Evolutionary conservation across 1,284 basidiomycete genomes (phyloP).

Genomic region (Sanghuangporus sanghuang): DNA sequence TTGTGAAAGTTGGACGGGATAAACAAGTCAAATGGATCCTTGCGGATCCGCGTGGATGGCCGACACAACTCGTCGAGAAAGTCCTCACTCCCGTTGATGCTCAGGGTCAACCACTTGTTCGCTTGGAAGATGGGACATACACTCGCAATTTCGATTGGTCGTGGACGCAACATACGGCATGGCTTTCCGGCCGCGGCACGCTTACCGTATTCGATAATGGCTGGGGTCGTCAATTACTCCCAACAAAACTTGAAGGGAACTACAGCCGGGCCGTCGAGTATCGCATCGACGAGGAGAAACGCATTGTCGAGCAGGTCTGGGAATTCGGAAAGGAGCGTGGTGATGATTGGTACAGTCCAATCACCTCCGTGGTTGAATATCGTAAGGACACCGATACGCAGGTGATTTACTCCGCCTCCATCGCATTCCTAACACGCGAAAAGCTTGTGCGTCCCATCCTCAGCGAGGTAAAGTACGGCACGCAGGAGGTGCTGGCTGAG

Average conservation of each 20-base stretch:
- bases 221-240: not conserved
- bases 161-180: slow-evolving; percentile 7
- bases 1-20: not conserved
- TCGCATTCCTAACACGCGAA: not conserved
- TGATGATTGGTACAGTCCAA: slow-evolving; percentile 6
- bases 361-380: slow-evolving; percentile 7
- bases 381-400: slow-evolving; percentile 6
- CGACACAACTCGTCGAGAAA: not conserved
- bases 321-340: slow-evolving; percentile 4
- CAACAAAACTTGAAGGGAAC: slow-evolving; percentile 4
- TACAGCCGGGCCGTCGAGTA: slow-evolving; percentile 5
- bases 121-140: not conserved
- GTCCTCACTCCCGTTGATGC: slow-evolving; percentile 2
- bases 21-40: slow-evolving; percentile 10
- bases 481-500: slow-evolving; percentile 2
- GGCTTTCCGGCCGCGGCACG: not conserved
- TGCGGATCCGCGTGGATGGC: slow-evolving; percentile 1
- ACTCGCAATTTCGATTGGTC: slow-evolving; percentile 1
- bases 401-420: slow-evolving; percentile 1
- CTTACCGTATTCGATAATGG: slow-evolving; percentile 7
- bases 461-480: slow-evolving; percentile 1
- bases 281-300: not conserved
- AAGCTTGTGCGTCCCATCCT: slow-evolving; percentile 1
- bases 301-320: slow-evolving; percentile 2
- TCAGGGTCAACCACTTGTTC: not conserved